Evolutionary conservation across 441 rosid species (phyloP).

Genomic region (Pelargonium citronellum): DNA sequence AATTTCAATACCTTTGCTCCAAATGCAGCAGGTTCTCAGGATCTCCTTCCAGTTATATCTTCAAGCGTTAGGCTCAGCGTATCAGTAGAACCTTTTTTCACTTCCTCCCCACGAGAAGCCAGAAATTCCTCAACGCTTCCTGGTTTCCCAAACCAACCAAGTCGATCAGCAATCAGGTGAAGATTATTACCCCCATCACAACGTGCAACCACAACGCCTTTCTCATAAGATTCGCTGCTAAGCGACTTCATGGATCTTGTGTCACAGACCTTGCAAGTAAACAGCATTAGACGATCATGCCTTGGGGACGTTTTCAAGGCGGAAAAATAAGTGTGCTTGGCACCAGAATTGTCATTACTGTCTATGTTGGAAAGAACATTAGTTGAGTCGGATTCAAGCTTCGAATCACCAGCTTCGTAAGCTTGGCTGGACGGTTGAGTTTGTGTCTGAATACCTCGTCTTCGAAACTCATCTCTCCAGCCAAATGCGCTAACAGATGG

Average conservation of each 20-base stretch:
- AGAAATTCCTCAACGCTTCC: slow-evolving; percentile 73
- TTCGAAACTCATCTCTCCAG: slow-evolving; percentile 23
- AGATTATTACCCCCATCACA: slow-evolving; percentile 76
- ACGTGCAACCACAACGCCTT: slow-evolving; percentile 74
- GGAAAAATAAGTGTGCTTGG: slow-evolving; percentile 37
- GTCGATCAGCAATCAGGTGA: slow-evolving; percentile 77
- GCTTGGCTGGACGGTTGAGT: slow-evolving; percentile 22
- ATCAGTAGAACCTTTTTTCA: slow-evolving; percentile 62
- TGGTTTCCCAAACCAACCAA: slow-evolving; percentile 87
- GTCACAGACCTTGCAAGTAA: slow-evolving; percentile 81
- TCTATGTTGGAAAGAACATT: slow-evolving; percentile 19
- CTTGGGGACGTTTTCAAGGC: slow-evolving; percentile 54
- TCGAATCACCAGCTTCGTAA: slow-evolving; percentile 22
- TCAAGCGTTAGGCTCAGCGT: slow-evolving; percentile 62
- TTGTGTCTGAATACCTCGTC: slow-evolving; percentile 30
- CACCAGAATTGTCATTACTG: slow-evolving; percentile 21
- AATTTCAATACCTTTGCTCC: background rate
- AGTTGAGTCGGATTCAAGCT: slow-evolving; percentile 21
- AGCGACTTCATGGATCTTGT: slow-evolving; percentile 67
- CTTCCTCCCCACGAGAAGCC: slow-evolving; percentile 73
- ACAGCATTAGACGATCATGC: slow-evolving; percentile 79
- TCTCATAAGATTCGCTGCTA: slow-evolving; percentile 66
- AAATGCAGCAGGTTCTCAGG: slow-evolving; percentile 19
- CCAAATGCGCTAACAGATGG: slow-evolving; percentile 36
- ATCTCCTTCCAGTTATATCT: slow-evolving; percentile 63